Evolutionary conservation across 106 monocot genomes (phyloP).

Genomic region (Dendrobium officinale): DNA sequence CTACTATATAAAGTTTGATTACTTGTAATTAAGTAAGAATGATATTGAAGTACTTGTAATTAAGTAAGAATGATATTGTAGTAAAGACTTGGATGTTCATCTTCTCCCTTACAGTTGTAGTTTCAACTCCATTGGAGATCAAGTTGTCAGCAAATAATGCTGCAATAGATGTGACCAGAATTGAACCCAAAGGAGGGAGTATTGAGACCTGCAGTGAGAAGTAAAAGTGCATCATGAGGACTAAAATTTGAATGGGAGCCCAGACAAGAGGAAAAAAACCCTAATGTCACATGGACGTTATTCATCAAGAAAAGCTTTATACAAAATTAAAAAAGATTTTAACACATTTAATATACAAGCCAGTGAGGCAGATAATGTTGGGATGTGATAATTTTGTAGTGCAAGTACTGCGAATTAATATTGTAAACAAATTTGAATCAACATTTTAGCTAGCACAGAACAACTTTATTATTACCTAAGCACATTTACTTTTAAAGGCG

Average conservation of each 20-base stretch:
- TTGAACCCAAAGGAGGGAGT: slow-evolving; percentile 82
- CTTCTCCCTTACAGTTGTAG: slow-evolving; percentile 52
- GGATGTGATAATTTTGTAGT: too few species aligned
- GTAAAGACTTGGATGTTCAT: not conserved
- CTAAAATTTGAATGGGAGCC: not conserved
- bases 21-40: not conserved
- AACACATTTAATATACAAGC: not conserved
- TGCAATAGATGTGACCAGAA: slow-evolving; percentile 77
- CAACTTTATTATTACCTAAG: not conserved
- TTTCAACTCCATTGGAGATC: slow-evolving; percentile 75
- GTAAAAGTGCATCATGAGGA: not conserved
- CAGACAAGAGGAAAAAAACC: not conserved
- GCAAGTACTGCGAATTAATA: too few species aligned
- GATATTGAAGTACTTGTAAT: too few species aligned
- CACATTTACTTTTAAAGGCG: not conserved
- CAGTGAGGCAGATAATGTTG: not conserved
- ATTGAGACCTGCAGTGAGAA: slow-evolving; percentile 61
- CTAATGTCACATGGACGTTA: too few species aligned
- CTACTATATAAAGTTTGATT: not conserved
- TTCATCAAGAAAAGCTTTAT: too few species aligned
- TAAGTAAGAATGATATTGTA: not conserved
- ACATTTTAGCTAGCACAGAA: too few species aligned
- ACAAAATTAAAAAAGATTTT: too few species aligned
- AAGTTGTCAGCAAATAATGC: slow-evolving; percentile 91
- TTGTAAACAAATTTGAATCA: too few species aligned